Base-by-base conservation (phyloP, 805 yeast genomes). In the Candida dendrica region DNA sequence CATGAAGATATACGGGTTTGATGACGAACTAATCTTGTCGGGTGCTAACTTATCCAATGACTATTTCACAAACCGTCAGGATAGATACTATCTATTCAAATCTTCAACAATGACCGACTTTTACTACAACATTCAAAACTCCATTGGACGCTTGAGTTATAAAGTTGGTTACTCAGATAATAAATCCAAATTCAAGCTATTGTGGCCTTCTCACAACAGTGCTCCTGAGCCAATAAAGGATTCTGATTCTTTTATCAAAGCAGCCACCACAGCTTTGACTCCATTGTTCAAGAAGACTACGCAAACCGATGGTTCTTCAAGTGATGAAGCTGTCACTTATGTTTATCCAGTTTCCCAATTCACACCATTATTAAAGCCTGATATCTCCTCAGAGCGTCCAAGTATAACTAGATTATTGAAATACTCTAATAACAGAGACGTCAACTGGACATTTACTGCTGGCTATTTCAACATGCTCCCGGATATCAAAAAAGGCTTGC, bases 1-100 rank as follows among this genome's bases (percentile, higher is more conserved):
- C 58, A 93, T 93, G 98, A 93, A 93, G 60, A 73, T 93, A 24
- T 93, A 93, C 60, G 98, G 98, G 2, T 80, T 90, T 54, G 98
- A 93, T 60, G 79, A 88, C 53, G 96, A 90, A 56, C 78, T 93
- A 34, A 74, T 93, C 16, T 69, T 93, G 27, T 76, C 85, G 15
- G 98, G 98, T 6, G 98, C 98, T 3, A 93, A 93, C 56, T 69
- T 93, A 38, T 87, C 96, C 0, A 69, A 75, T 31, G 98, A 93
- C 63, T 93, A 93, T 61, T 93, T 93, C 63, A 85, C 95, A 3
- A 83, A 91, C 61, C 77, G 98, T 49, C 98, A 93, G 60, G 98
- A 93, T 61, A 69, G 98, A 38, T 93, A 93, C 63, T 85, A 89
- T 52, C 43, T 83, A 14, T 84, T 93, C 61, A 72, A 72, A 39